Evolutionary conservation across 331 rosid genomes (phyloP).

Genomic region (Pyracantha coccinea): DNA sequence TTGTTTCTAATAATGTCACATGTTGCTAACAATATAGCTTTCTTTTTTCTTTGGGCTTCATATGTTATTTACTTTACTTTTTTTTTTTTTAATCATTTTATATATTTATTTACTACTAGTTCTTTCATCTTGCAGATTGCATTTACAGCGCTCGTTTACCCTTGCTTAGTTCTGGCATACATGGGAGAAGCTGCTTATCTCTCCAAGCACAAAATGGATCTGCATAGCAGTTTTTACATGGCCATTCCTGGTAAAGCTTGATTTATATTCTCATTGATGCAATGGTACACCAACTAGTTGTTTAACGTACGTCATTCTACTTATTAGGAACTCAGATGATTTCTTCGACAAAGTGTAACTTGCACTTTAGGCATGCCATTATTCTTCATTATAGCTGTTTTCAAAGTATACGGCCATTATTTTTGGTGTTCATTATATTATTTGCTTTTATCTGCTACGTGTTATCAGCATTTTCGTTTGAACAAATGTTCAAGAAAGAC

Average conservation of each 20-base stretch:
- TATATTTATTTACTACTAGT: background rate
- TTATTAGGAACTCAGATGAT: background rate
- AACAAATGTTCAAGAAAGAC: background rate
- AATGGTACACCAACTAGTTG: background rate
- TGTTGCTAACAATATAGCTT: background rate
- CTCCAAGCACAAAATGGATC: constrained; percentile 25
- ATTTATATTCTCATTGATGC: background rate
- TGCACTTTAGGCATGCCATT: background rate
- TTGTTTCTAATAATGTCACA: background rate
- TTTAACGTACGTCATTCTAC: background rate
- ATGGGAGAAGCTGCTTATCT: constrained; percentile 40
- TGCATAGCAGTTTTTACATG: constrained; percentile 26
- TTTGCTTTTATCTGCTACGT: background rate
- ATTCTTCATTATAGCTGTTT: background rate
- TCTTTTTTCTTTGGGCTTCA: background rate
- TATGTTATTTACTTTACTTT: background rate
- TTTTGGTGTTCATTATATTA: background rate
- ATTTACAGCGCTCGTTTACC: constrained; percentile 26
- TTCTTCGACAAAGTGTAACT: background rate
- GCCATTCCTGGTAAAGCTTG: constrained; percentile 27
- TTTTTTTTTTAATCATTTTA: background rate
- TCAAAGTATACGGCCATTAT: background rate
- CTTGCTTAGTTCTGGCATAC: constrained; percentile 31
- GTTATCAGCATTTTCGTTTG: background rate
- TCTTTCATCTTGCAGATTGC: constrained; percentile 17